Percentiles rank a stretch among this genome's conserved stretches.
These are phyloP conservation scores for Cladophialophora exuberans DNA, from an alignment of 2,329 filamentous ascomycete genomes.

Conservation along the genomic window DNA sequence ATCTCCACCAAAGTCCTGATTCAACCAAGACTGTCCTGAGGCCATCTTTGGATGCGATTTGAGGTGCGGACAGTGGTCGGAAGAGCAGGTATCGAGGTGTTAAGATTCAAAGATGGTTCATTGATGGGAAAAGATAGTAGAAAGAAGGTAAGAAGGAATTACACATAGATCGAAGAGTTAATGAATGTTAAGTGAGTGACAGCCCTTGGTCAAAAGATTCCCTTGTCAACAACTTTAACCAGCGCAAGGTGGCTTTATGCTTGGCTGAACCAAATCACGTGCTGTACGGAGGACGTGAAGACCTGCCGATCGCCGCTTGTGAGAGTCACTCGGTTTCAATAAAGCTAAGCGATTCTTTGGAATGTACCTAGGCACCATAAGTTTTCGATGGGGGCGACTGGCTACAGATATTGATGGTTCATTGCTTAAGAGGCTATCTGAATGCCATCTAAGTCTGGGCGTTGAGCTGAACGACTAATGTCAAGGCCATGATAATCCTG, in stretches of 20 bases:
- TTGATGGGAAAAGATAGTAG: not conserved
- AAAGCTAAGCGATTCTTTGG: too few relatives aligned
- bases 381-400: too few relatives aligned
- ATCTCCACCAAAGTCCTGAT: constrained; percentile 55
- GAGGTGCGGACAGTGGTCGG: too few relatives aligned
- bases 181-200: not conserved
- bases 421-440: too few relatives aligned
- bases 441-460: too few relatives aligned
- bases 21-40: constrained; percentile 48
- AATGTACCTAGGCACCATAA: too few relatives aligned
- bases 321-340: too few relatives aligned
- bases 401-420: too few relatives aligned
- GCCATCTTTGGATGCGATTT: constrained; percentile 22
- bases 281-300: not conserved
- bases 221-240: constrained; percentile 1
- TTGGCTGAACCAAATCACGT: constrained; percentile 12
- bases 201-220: constrained; percentile 5
- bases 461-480: not conserved
- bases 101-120: not conserved
- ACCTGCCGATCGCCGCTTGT: too few relatives aligned
- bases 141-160: not conserved
- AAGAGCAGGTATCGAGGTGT: too few relatives aligned
- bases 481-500: not conserved
- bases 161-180: not conserved
- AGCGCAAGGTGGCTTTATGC: not conserved